Conservation (phyloP, 345 rosid genomes). For the Salix exigua region DNA sequence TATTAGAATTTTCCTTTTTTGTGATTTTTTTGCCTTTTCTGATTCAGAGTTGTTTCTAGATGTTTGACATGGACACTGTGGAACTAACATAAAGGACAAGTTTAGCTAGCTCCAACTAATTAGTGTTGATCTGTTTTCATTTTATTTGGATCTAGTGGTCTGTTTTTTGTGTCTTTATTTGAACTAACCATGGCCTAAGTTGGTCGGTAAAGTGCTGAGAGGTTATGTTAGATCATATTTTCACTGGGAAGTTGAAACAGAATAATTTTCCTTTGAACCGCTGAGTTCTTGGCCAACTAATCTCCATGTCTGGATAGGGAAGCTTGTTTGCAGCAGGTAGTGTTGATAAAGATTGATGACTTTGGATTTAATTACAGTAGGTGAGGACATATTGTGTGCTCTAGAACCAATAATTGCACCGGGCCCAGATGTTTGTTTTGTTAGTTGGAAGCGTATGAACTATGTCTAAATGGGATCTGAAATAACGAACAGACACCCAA, state of each 20-base stretch:
- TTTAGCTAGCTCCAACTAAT: neutral
- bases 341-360: neutral
- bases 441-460: neutral
- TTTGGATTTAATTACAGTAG: neutral
- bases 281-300: neutral
- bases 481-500: neutral
- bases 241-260: neutral
- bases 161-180: neutral
- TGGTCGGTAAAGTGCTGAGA: neutral
- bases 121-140: neutral
- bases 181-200: neutral
- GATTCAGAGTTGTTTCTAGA: neutral
- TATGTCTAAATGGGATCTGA: neutral
- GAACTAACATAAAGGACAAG: neutral
- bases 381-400: neutral
- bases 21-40: neutral
- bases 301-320: neutral
- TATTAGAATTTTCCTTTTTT: too few relatives aligned
- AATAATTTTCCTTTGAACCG: neutral
- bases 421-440: neutral
- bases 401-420: neutral
- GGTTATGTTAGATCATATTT: neutral
- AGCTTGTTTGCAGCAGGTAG: neutral
- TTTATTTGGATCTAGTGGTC: neutral
- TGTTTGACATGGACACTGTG: neutral